A percentile compares a stretch with the other conserved stretches of the same genome.
Evolutionary conservation across 2,329 filamentous ascomycete species (phyloP).

Genomic region (Diaporthe destruens): DNA sequence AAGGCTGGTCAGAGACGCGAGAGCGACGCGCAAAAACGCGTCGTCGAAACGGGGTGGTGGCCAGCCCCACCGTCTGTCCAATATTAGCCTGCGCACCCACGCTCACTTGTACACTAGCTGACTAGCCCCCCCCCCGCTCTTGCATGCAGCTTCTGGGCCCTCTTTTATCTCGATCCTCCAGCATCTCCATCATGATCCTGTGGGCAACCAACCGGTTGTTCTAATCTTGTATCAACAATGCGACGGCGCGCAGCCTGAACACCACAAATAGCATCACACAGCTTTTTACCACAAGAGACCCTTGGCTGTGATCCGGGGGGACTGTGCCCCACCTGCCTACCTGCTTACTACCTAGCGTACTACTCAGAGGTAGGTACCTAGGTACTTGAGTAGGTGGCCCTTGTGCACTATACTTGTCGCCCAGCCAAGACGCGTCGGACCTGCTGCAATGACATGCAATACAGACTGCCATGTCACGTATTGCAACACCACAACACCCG

Average conservation of each 20-base stretch:
- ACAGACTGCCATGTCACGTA: constrained; percentile 34
- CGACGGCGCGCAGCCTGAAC: constrained; percentile 7
- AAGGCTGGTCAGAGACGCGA: constrained; percentile 6
- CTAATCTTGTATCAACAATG: constrained; percentile 20
- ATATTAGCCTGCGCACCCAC: background rate
- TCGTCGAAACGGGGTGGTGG: background rate
- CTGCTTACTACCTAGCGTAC: too few relatives aligned
- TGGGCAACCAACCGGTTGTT: constrained; percentile 11
- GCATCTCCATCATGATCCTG: constrained; percentile 7
- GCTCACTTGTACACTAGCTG: too few relatives aligned
- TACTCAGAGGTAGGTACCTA: background rate
- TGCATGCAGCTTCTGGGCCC: constrained; percentile 20
- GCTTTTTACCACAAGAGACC: background rate
- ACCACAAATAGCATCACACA: constrained; percentile 15
- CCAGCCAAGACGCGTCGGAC: too few relatives aligned
- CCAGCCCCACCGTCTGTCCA: background rate
- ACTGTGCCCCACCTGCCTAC: too few relatives aligned
- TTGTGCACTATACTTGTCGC: too few relatives aligned
- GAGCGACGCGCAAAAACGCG: constrained; percentile 22
- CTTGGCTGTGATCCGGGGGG: constrained; percentile 16
- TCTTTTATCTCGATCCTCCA: constrained; percentile 27
- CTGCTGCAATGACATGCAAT: constrained; percentile 29
- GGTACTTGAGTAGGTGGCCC: too few relatives aligned
- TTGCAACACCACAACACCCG: constrained; percentile 26
- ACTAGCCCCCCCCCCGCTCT: background rate